Percentiles rank a stretch among this genome's conserved stretches.
These are phyloP conservation scores for Gymnopilus junonius DNA, from an alignment of 768 basidiomycete species.

Conservation along the genomic window DNA sequence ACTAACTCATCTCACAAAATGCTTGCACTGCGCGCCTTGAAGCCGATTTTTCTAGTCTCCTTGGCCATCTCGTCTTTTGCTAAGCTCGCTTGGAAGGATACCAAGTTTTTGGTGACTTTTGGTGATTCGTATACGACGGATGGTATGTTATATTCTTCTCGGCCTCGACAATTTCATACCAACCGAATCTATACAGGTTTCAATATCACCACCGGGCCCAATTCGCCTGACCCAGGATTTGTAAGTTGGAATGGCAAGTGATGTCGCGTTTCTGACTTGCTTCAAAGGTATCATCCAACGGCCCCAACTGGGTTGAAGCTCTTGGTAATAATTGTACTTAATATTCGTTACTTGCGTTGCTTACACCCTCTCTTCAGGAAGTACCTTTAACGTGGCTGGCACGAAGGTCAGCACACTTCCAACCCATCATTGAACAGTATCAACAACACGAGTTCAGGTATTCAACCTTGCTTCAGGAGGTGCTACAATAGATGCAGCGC, in stretches of 20 bases:
- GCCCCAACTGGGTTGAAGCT: conserved; percentile 64
- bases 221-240: conserved; percentile 54
- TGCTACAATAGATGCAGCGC: conserved; percentile 58
- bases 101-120: conserved; percentile 61
- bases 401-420: conserved; percentile 42
- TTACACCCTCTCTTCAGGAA: conserved; percentile 33
- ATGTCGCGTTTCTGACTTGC: not conserved
- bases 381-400: conserved; percentile 58
- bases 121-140: conserved; percentile 68
- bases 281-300: conserved; percentile 58
- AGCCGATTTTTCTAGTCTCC: conserved; percentile 2
- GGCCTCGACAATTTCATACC: not conserved
- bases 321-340: conserved; percentile 41
- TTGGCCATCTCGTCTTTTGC: conserved; percentile 20
- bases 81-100: conserved; percentile 53
- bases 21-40: conserved; percentile 7
- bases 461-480: conserved; percentile 62
- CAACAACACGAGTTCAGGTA: conserved; percentile 25
- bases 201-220: conserved; percentile 59
- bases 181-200: conserved; percentile 40
- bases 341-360: not conserved
- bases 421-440: not conserved
- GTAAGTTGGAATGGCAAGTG: conserved; percentile 35
- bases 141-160: conserved; percentile 23
- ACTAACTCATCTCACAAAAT: not conserved